Evolutionary conservation across 257 asterid genomes (phyloP), one percentile per base, ranked within the genome.

Genomic region (Solanum phureja): DNA sequence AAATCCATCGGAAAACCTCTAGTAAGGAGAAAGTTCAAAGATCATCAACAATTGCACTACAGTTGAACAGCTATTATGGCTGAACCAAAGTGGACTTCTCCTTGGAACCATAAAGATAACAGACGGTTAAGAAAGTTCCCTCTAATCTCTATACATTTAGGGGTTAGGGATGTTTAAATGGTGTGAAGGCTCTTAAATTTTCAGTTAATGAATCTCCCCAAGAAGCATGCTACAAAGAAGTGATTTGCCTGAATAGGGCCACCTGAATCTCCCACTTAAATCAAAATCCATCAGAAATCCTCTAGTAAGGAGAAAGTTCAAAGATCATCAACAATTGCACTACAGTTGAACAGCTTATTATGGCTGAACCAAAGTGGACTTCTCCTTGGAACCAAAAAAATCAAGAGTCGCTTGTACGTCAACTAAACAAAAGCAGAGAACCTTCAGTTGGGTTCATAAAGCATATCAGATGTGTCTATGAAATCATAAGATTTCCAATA

Each of bases 401-500:
- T 56, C 81, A 72, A 89, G 90, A 88, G 86, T 92, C 90, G 88
- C 91, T 87, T 90, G 89, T 34, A 69, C 66, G 92, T 87, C 87
- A 90, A 87, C 89, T 90, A 94, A 87, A 93, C 91, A 89, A 87
- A 90, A 88, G 89, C 83, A 93, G 90, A 89, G 93, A 89, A 88
- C 86, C 95, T 90, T 91, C 91, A 82, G 84, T 85, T 88, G 90
- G 90, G 89, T 88, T 91, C 87, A 88, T 87, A 94, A 87, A 90
- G 91, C 90, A 91, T 85, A 91, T 89, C 93, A 92, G 92, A 89
- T 88, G 84, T 91, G 60, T 91, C 93, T 88, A 94, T 87, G 91
- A 88, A 93, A 92, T 93, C 92, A 92, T 88, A 91, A 91, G 93
- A 93, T 94, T 91, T 92, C 97, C 96, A 93, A 46, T 88, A 90